Conservation (phyloP, 768 basidiomycete genomes). For the Hysterangium stoloniferum region DNA sequence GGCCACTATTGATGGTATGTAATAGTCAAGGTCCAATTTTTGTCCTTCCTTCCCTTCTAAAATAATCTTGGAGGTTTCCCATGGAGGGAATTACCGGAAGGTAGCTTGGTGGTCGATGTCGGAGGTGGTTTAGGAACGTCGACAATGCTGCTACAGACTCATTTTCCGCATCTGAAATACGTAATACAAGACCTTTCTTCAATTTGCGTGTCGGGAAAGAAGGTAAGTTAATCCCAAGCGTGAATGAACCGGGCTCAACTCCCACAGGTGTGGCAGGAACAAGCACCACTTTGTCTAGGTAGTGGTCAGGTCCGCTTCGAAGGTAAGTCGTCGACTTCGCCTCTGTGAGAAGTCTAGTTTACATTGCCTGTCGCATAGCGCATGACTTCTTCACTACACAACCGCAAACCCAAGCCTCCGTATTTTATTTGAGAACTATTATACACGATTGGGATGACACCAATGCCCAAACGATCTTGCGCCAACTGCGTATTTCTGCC, state of each 20-base stretch:
- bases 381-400: slow-evolving; percentile 77
- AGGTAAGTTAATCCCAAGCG: background rate
- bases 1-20: background rate
- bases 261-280: slow-evolving; percentile 49
- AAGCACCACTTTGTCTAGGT: slow-evolving; percentile 51
- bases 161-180: slow-evolving; percentile 10
- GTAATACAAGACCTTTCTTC: slow-evolving; percentile 17
- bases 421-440: slow-evolving; percentile 64
- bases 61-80: slow-evolving; percentile 6
- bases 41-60: background rate
- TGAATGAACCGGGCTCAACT: background rate
- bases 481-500: slow-evolving; percentile 36
- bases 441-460: slow-evolving; percentile 76
- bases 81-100: slow-evolving; percentile 42
- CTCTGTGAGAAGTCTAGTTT: background rate
- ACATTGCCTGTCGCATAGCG: slow-evolving; percentile 25
- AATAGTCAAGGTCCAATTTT: background rate
- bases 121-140: slow-evolving; percentile 16
- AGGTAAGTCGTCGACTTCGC: slow-evolving; percentile 26
- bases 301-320: slow-evolving; percentile 46
- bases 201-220: slow-evolving; percentile 4
- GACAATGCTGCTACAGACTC: slow-evolving; percentile 12
- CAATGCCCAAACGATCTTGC: slow-evolving; percentile 38
- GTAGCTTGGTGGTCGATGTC: slow-evolving; percentile 12
- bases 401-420: slow-evolving; percentile 34